phyloP scores from a whole-genome alignment of 495 filamentous ascomycete genomes.

The Geoglossum glabrum region DNA sequence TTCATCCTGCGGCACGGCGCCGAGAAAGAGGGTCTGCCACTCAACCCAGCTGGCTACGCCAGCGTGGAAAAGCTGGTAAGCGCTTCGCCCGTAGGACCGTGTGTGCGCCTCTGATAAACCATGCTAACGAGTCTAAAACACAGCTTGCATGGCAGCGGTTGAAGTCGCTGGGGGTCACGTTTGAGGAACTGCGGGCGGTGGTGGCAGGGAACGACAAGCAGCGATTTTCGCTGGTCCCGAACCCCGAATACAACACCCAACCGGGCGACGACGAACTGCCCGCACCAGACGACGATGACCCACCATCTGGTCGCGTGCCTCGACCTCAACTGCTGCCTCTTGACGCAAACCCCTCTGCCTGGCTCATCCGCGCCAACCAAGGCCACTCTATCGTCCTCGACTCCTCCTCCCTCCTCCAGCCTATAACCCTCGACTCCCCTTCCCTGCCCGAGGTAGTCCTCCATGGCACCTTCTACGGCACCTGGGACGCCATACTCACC shows the following conservation, averaged over 20 bases:
- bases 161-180: constrained; percentile 44
- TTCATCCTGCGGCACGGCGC: constrained; percentile 71
- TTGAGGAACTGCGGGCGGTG: constrained; percentile 49
- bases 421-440: constrained; percentile 29
- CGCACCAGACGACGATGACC: constrained; percentile 11
- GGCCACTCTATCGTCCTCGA: constrained; percentile 63
- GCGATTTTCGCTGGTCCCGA: constrained; percentile 51
- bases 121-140: background rate
- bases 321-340: constrained; percentile 13
- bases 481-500: constrained; percentile 50
- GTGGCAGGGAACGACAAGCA: constrained; percentile 74
- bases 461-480: constrained; percentile 68
- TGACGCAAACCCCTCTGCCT: constrained; percentile 36
- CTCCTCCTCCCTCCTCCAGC: constrained; percentile 43
- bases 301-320: background rate
- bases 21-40: constrained; percentile 48
- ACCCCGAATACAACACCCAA: constrained; percentile 17
- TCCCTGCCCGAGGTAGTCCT: constrained; percentile 47
- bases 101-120: background rate
- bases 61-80: constrained; percentile 60
- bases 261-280: constrained; percentile 5
- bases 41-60: constrained; percentile 65
- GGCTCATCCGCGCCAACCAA: constrained; percentile 85
- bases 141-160: constrained; percentile 54
- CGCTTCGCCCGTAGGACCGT: constrained; percentile 7